Conservation (phyloP, 2,329 filamentous ascomycete species). For the Penicillium italicum region DNA sequence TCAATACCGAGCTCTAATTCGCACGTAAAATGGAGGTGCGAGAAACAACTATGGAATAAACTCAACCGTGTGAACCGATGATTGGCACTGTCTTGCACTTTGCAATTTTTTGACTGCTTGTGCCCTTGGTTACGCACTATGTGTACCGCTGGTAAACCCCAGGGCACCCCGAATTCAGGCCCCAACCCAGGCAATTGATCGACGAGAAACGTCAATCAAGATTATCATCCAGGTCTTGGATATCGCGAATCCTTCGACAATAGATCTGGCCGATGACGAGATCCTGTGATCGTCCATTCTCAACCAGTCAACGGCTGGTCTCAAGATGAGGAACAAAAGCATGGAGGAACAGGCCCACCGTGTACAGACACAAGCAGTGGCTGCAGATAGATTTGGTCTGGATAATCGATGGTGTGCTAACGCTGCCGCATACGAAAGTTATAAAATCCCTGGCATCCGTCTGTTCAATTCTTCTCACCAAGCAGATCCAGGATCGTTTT, state of each 20-base stretch:
- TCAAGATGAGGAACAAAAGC: neutral
- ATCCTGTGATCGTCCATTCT: neutral
- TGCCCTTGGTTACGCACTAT: neutral
- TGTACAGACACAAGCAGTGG: neutral
- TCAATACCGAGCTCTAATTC: neutral
- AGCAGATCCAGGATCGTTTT: conserved; percentile 5
- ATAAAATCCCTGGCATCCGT: conserved; percentile 9
- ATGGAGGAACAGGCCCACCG: neutral
- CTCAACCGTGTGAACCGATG: neutral
- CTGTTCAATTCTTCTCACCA: conserved; percentile 3
- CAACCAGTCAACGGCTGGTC: neutral
- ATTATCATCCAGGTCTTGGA: neutral
- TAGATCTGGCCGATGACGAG: neutral
- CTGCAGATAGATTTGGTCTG: neutral
- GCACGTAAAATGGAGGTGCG: neutral
- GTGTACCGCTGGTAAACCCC: neutral
- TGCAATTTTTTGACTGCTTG: neutral
- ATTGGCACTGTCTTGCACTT: neutral
- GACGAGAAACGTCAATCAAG: neutral
- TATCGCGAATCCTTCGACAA: neutral
- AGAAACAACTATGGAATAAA: neutral
- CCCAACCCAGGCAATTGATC: conserved; percentile 2
- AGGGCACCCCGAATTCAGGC: neutral
- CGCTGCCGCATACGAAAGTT: conserved; percentile 5
- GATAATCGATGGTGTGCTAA: neutral